Base-by-base conservation (phyloP, 129 eudicot species). In the Ambrosia trifida region DNA sequence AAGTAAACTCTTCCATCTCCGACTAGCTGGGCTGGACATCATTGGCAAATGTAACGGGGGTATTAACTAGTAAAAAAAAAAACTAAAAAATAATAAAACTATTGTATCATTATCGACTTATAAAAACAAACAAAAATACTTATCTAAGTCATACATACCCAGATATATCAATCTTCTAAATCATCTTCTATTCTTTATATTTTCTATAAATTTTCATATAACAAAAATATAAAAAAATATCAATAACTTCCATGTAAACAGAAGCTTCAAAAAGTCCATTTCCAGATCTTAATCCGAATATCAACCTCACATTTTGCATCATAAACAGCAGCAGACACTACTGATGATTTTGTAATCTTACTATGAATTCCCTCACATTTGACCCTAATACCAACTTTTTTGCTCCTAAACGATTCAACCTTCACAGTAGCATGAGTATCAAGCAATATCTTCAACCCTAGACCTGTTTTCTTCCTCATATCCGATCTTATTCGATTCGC, bases 281-380 rank as follows among this genome's bases (percentile, higher is more conserved):
- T 91, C 89, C 83, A 85, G 86, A 91, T 85, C 95, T 87, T 91
- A 84, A 91, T 74, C 38, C 90, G 76, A 20, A 87, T 89, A 91
- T 91, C 97, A 77, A 87, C 97, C 82, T 83, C 82, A 81, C 97
- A 91, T 67, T 83, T 85, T 0, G 95, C 80, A 17, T 78, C 72
- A 7, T 82, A 10, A 65, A 80, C 82, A 1, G 75, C 33, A 33
- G 90, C 97, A 7, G 49, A 52, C 36, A 82, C 61, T 3, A 84
- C 63, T 3, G 91, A 72, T 7, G 72, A 56, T 78, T 80, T 84
- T 0, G 92, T 90, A 35, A 76, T 44, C 9, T 12, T 2, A 5
- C 79, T 88, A 31, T 68, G 91, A n/a, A 91, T 79, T 3, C 88
- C 88, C 3, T 78, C 84, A 18, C 97, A 91, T 38, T 52, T 84